These are phyloP conservation scores for Gentiana straminea DNA, from an alignment of 257 asterid species.

Conservation along the genomic window DNA sequence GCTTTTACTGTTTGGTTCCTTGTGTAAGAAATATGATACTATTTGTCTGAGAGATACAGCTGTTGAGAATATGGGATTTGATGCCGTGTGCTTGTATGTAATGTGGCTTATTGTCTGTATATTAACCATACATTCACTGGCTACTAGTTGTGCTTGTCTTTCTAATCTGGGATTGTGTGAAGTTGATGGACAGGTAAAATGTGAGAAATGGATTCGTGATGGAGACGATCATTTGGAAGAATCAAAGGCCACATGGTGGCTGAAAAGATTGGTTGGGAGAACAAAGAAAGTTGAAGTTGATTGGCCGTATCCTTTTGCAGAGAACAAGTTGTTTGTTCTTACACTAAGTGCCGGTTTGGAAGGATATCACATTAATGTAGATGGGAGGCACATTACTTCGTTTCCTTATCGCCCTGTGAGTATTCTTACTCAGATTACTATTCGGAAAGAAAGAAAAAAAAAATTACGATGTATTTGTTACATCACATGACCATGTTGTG, in stretches of 20 bases:
- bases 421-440: constrained; percentile 8
- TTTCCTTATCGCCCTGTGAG: constrained; percentile 86
- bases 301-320: constrained; percentile 94
- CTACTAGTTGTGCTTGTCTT: constrained; percentile 8
- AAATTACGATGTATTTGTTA: no score
- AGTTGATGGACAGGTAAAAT: constrained; percentile 91
- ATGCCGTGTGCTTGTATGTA: background rate
- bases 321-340: constrained; percentile 81
- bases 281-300: constrained; percentile 70
- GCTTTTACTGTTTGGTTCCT: no score
- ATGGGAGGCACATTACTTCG: constrained; percentile 81
- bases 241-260: constrained; percentile 84
- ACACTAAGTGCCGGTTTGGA: constrained; percentile 82
- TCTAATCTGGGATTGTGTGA: constrained; percentile 20
- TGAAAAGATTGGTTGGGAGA: constrained; percentile 83
- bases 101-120: constrained; percentile 3
- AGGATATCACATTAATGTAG: constrained; percentile 81
- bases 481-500: background rate
- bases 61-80: no score
- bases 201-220: constrained; percentile 95
- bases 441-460: no score
- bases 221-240: constrained; percentile 64
- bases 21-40: no score
- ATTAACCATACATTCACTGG: background rate
- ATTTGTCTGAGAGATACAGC: no score